Percentiles rank a stretch among this genome's conserved stretches.
Evolutionary conservation across 805 yeast species (phyloP).

Genomic region (Lipomyces mesembrius): DNA sequence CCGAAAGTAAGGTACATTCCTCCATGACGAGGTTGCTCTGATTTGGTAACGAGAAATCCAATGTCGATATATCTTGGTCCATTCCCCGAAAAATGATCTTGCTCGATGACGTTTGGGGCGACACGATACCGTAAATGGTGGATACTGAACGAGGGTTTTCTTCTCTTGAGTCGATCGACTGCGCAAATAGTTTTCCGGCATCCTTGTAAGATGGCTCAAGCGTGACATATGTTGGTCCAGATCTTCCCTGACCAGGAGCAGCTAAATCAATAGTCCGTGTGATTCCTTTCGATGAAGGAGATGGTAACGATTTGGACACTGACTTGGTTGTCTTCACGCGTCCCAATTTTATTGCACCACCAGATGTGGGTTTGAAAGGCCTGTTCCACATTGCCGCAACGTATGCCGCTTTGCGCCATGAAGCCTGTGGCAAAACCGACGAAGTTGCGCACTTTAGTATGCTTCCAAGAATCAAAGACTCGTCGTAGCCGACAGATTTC

Average conservation of each 20-base stretch:
- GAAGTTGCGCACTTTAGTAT: constrained; percentile 18
- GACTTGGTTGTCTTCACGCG: constrained; percentile 8
- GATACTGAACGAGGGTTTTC: constrained; percentile 16
- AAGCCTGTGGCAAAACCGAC: not conserved
- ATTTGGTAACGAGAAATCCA: constrained; percentile 21
- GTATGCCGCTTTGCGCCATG: constrained; percentile 16
- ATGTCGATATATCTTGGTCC: constrained; percentile 16
- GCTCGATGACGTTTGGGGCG: constrained; percentile 6
- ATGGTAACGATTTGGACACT: constrained; percentile 3
- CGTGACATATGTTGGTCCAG: constrained; percentile 21
- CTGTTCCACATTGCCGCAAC: constrained; percentile 19
- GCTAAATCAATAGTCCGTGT: constrained; percentile 19
- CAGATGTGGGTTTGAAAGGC: constrained; percentile 3
- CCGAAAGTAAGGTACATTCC: constrained; percentile 13
- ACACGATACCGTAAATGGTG: not conserved
- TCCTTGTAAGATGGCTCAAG: constrained; percentile 11
- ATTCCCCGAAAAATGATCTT: constrained; percentile 9
- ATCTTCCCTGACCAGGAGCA: constrained; percentile 19
- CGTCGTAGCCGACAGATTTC: constrained; percentile 2
- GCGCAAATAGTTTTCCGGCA: constrained; percentile 13
- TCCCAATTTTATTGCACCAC: not conserved
- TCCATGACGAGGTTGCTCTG: constrained; percentile 19
- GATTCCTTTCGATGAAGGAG: not conserved
- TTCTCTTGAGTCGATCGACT: constrained; percentile 7
- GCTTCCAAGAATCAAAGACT: not conserved